A percentile compares a stretch with the other conserved stretches of the same genome.
These are phyloP conservation scores for Quercus aquifolioides DNA, from an alignment of 306 rosid species.

Conservation along the genomic window DNA sequence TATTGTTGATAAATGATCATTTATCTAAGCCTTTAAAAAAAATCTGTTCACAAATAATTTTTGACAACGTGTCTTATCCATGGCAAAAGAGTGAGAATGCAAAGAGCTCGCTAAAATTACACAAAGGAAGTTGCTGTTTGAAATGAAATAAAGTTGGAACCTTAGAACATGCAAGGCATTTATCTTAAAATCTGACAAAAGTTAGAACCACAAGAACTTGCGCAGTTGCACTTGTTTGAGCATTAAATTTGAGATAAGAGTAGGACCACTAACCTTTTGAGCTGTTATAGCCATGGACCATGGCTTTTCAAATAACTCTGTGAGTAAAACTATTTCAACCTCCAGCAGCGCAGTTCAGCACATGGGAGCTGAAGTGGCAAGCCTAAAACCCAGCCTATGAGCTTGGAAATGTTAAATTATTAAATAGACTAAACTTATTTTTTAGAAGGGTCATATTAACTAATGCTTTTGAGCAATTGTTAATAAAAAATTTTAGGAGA, in stretches of 20 bases:
- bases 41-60: background rate
- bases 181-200: background rate
- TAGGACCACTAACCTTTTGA: slow-evolving; percentile 3
- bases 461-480: fast-evolving
- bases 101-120: background rate
- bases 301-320: background rate
- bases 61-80: background rate
- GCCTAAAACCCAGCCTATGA: background rate
- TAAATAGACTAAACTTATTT: background rate
- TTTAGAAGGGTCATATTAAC: background rate
- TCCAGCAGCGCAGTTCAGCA: background rate
- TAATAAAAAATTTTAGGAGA: too few relatives aligned
- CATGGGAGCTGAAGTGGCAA: background rate
- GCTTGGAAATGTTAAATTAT: background rate
- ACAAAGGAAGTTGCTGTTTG: background rate
- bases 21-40: too few relatives aligned
- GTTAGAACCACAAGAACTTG: background rate
- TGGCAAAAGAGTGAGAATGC: background rate
- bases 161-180: background rate
- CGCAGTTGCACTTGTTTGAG: background rate
- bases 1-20: too few relatives aligned
- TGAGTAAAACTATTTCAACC: background rate
- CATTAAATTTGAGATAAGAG: background rate
- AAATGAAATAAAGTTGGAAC: background rate
- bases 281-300: background rate